A percentile compares a stretch with the other conserved stretches of the same genome.
phyloP scores from a whole-genome alignment of 2,329 filamentous ascomycete species.

The Ophidiomyces ophidiicola region DNA sequence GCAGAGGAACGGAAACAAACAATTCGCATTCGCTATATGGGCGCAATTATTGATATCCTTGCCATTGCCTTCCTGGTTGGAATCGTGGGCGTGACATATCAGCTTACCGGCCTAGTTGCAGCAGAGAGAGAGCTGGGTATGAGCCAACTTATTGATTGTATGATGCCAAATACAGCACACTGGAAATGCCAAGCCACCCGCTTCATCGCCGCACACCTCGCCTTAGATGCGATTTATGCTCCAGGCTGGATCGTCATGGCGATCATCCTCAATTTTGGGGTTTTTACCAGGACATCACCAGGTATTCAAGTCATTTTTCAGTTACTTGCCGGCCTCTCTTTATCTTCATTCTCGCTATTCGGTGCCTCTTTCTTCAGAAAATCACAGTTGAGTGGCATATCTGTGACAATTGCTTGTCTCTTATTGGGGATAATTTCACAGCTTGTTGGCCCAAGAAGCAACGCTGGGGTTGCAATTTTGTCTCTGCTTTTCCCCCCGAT shows the following conservation, averaged over 20 bases:
- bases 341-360: conserved; percentile 69
- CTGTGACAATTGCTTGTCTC: conserved; percentile 58
- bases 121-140: conserved; percentile 77
- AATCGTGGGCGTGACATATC: conserved; percentile 71
- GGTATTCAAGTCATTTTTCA: conserved; percentile 62
- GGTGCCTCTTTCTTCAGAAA: conserved; percentile 75
- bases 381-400: conserved; percentile 77
- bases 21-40: conserved; percentile 60
- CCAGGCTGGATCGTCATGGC: conserved; percentile 73
- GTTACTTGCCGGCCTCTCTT: conserved; percentile 60
- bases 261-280: conserved; percentile 44
- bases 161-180: conserved; percentile 64
- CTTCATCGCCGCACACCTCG: conserved; percentile 65
- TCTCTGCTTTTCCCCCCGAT: conserved; percentile 73
- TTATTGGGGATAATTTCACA: conserved; percentile 74
- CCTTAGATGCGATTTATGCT: conserved; percentile 67
- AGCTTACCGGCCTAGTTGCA: conserved; percentile 74
- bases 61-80: conserved; percentile 68
- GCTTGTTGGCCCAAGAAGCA: conserved; percentile 45
- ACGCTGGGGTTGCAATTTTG: conserved; percentile 54
- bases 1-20: conserved; percentile 51
- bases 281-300: conserved; percentile 53
- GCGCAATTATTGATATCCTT: conserved; percentile 60
- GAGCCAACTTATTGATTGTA: conserved; percentile 77
- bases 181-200: conserved; percentile 70